A percentile compares a stretch with the other conserved stretches of the same genome.
Evolutionary conservation across 2,329 filamentous ascomycete species (phyloP).

Genomic region (Botrytis elliptica): DNA sequence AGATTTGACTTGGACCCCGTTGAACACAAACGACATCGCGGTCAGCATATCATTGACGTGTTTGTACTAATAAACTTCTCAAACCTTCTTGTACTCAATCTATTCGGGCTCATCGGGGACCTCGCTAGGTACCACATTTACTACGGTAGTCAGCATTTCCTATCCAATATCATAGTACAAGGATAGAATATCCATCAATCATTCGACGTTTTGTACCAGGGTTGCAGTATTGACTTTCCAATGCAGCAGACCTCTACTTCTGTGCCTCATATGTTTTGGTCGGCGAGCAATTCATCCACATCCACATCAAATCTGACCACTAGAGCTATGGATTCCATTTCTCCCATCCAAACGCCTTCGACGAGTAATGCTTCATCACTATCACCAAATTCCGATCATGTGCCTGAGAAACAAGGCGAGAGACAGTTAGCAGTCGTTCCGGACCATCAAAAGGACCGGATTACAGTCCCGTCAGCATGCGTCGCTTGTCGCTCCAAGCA

Average conservation of each 20-base stretch:
- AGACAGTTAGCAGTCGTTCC: conserved; percentile 19
- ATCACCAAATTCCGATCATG: conserved; percentile 16
- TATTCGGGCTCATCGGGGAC: conserved; percentile 20
- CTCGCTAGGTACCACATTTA: conserved; percentile 19
- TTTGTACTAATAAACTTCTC: not conserved
- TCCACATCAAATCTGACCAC: conserved; percentile 23
- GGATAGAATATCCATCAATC: conserved; percentile 13
- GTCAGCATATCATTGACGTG: conserved; percentile 12
- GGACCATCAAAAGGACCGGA: conserved; percentile 29
- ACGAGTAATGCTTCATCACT: conserved; percentile 21
- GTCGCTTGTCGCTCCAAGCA: conserved; percentile 50
- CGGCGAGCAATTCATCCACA: conserved; percentile 27
- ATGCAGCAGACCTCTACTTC: conserved; percentile 23
- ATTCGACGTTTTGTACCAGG: conserved; percentile 17
- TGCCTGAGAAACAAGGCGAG: conserved; percentile 24
- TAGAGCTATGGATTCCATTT: conserved; percentile 21
- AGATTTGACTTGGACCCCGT: not conserved
- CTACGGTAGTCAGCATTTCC: conserved; percentile 17
- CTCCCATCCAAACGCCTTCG: conserved; percentile 19
- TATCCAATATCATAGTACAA: conserved; percentile 11
- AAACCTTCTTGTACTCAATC: conserved; percentile 4
- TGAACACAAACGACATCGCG: not conserved
- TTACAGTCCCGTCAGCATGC: conserved; percentile 35
- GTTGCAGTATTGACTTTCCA: conserved; percentile 10
- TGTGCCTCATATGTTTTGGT: conserved; percentile 29